Evolutionary conservation across 1,139 yeast species (phyloP).

Genomic region (Sugiyamaella pinicola): DNA sequence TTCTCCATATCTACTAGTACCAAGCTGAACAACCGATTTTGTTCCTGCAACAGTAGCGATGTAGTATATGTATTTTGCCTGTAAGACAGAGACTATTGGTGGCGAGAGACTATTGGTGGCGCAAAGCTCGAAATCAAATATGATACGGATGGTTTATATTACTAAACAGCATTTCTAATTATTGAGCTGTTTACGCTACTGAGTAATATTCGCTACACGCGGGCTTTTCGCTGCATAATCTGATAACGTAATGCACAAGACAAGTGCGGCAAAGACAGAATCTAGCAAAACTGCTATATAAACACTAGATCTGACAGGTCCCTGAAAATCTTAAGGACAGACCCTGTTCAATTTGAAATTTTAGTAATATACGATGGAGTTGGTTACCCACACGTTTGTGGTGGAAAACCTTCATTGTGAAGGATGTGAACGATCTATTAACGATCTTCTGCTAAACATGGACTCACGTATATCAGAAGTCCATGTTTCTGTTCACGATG

Average conservation of each 20-base stretch:
- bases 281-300: not conserved
- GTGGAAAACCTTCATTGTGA: constrained; percentile 56
- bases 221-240: constrained; percentile 4
- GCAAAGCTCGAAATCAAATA: too few relatives aligned
- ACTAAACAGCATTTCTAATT: not conserved
- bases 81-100: too few relatives aligned
- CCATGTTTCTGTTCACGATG: constrained; percentile 39
- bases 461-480: constrained; percentile 32
- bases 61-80: too few relatives aligned
- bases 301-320: not conserved
- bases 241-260: constrained; percentile 16
- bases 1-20: too few relatives aligned
- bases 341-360: not conserved
- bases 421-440: constrained; percentile 50
- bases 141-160: too few relatives aligned
- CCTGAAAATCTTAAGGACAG: constrained; percentile 3
- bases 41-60: too few relatives aligned
- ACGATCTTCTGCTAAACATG: constrained; percentile 33
- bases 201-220: constrained; percentile 12
- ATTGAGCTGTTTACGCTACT: not conserved
- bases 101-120: too few relatives aligned
- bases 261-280: too few relatives aligned
- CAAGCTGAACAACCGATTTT: too few relatives aligned
- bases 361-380: constrained; percentile 11
- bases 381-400: constrained; percentile 27